phyloP scores from a whole-genome alignment of 768 basidiomycete genomes.

The Tricholoma hemisulphureum region DNA sequence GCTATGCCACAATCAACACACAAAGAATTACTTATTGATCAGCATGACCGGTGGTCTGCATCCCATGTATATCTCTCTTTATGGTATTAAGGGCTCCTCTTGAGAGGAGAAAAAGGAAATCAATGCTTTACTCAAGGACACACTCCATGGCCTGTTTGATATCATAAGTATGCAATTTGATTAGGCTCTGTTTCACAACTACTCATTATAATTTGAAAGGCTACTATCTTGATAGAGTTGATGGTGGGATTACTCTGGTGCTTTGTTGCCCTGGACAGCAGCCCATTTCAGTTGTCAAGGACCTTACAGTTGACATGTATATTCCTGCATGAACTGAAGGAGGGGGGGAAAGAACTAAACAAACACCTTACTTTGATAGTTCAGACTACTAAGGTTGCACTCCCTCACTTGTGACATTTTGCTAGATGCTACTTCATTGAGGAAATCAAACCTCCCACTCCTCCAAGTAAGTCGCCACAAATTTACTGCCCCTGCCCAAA shows the following conservation, averaged over 20 bases:
- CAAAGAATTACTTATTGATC: neutral
- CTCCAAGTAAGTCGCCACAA: neutral
- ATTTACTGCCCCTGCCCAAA: neutral
- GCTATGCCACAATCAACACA: neutral
- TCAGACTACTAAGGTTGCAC: conserved; percentile 10
- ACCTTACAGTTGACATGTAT: conserved; percentile 7
- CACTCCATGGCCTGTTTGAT: conserved; percentile 7
- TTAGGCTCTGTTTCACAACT: neutral
- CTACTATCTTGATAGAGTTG: conserved; percentile 9
- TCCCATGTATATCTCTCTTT: conserved; percentile 1
- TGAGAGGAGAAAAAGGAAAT: neutral
- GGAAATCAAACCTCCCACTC: neutral
- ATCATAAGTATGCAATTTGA: conserved; percentile 1
- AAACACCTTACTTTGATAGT: conserved; percentile 10
- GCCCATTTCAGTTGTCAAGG: neutral
- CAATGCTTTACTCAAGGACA: neutral
- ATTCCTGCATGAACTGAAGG: conserved; percentile 5
- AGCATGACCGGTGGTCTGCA: neutral
- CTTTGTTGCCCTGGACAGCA: conserved; percentile 4
- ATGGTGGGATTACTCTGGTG: conserved; percentile 10
- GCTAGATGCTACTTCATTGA: conserved; percentile 1
- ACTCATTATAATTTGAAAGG: conserved; percentile 4
- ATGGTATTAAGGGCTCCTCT: neutral
- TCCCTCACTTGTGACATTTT: conserved; percentile 13
- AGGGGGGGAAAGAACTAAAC: conserved; percentile 1